Evolutionary conservation across 352 stramenopile species (phyloP), one percentile per base, ranked within the genome.

Genomic region (Pythium brassicae): DNA sequence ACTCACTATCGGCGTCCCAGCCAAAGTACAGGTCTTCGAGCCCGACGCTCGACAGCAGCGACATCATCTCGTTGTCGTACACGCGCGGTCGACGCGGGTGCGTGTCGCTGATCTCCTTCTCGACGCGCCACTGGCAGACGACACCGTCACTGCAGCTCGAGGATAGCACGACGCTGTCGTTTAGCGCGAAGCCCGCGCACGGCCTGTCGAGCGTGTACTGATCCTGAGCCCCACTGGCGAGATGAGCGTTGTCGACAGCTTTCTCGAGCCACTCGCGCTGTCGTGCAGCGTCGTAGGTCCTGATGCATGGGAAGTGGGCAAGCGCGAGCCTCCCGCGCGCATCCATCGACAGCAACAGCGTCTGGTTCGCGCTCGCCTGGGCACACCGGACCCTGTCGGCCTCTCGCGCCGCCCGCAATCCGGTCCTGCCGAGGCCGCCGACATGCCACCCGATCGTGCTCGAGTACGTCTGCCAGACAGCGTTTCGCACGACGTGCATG

Each of bases 81-180:
- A 39, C 15, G 23, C 57, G 76, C 1, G 40, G 20, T 9, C 65
- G 47, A 37, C 63, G 71, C 48, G 77, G 72, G 22, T 87, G 77
- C 1, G 69, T 59, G 32, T 86, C 77, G 10, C 42, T 48, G 8
- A 72, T 59, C 32, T 85, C 74, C 17, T 82, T 78, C 25, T 70
- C 67, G n/a, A 89, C 53, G 19, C 66, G 61, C 81, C 81, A 94
- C 47, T 92, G 83, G 49, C 79, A 92, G 40, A 92, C 74, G 11
- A 74, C 74, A 29, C 72, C 66, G 11, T 78, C 68, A 17, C 55
- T 42, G 39, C 69, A 70, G 44, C 72, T 76, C 9, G 76, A 72
- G 0, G 81, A 80, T 14, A 94, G 39, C 8, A 75, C 52, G 14
- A 89, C 35, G 37, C 65, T 76, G 45, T 88, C 83, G 47, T 86